These are phyloP conservation scores for Trichoderma guizhouense DNA, from an alignment of 2,329 filamentous ascomycete species.

Conservation along the genomic window DNA sequence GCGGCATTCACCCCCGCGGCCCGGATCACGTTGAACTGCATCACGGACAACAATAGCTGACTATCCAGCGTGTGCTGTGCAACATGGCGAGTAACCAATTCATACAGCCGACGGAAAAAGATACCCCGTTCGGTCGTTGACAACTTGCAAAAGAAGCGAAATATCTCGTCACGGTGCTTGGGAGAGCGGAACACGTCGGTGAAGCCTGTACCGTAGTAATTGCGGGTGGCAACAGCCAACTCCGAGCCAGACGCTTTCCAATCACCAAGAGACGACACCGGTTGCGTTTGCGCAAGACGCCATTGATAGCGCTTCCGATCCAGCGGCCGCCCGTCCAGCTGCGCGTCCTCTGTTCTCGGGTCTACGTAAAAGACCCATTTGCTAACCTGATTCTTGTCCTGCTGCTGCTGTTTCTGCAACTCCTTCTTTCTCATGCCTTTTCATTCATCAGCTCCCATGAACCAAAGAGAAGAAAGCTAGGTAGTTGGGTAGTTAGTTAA, in stretches of 20 bases:
- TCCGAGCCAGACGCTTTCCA: background rate
- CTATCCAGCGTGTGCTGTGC: background rate
- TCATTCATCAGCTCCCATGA: background rate
- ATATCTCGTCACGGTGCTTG: background rate
- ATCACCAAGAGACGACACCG: background rate
- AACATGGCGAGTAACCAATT: background rate
- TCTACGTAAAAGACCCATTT: constrained; percentile 14
- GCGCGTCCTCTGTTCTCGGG: background rate
- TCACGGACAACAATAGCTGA: constrained; percentile 10
- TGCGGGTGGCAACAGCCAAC: background rate
- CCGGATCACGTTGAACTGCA: constrained; percentile 13
- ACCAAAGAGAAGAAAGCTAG: background rate
- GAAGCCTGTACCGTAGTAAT: background rate
- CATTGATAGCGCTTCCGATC: background rate
- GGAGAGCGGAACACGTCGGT: background rate
- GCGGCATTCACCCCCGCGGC: background rate
- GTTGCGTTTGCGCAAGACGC: background rate
- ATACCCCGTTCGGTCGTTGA: background rate
- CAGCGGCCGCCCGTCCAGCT: background rate
- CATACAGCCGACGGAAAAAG: constrained; percentile 5
- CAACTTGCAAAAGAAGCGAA: constrained; percentile 4
- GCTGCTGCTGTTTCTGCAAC: background rate
- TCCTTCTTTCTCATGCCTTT: constrained; percentile 4
- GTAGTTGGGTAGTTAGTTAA: background rate
- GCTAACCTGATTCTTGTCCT: background rate